Percentiles rank a stretch among this genome's conserved stretches.
These are phyloP conservation scores for Backusella westeae DNA, from an alignment of 192 early-diverging fungal species.

Conservation along the genomic window DNA sequence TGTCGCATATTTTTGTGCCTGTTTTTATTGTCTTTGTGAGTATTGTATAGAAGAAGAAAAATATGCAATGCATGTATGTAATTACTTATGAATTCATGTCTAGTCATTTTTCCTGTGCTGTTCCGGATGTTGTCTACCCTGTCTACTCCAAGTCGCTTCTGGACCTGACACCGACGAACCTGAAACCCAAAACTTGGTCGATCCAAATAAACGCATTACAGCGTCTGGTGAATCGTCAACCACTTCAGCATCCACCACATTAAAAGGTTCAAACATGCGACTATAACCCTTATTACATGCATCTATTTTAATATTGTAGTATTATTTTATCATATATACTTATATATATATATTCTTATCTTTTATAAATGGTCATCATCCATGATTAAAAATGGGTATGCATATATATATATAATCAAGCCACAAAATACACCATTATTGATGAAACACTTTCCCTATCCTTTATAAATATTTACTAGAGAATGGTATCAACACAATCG, in stretches of 20 bases:
- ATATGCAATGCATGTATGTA: neutral
- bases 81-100: neutral
- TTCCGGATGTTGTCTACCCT: constrained; percentile 57
- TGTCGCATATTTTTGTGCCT: constrained; percentile 64
- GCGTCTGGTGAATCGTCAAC: constrained; percentile 25
- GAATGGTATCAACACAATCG: neutral
- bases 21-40: constrained; percentile 59
- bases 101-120: constrained; percentile 54
- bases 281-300: neutral
- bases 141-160: constrained; percentile 44
- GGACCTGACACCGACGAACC: constrained; percentile 38
- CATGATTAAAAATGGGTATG: neutral
- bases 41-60: neutral
- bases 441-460: neutral
- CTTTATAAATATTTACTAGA: neutral
- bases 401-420: neutral
- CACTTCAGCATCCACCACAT: neutral
- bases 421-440: neutral
- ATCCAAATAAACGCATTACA: constrained; percentile 36
- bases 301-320: neutral
- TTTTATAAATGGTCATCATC: neutral
- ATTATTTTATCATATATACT: constrained; percentile 6
- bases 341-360: neutral
- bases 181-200: constrained; percentile 27
- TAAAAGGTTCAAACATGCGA: neutral